A percentile compares a stretch with the other conserved stretches of the same genome.
phyloP scores from a whole-genome alignment of 345 rosid species.

The Boechera divaricarpa region DNA sequence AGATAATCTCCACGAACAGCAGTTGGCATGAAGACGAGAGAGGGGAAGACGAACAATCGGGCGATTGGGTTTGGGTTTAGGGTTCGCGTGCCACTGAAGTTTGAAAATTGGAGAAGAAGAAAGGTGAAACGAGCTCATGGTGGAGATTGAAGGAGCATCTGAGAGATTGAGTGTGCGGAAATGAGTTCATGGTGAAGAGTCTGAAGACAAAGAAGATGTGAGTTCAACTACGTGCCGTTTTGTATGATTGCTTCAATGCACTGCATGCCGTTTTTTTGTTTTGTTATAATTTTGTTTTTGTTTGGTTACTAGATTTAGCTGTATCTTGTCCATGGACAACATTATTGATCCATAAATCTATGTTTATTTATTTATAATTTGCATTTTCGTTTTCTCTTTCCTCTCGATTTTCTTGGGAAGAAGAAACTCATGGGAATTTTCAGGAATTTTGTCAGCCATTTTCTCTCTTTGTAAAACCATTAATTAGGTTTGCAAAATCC shows the following conservation, averaged over 20 bases:
- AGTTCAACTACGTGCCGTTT: slow-evolving; percentile 40
- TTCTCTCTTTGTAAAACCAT: slow-evolving; percentile 47
- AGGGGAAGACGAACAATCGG: not conserved
- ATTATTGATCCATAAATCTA: slow-evolving; percentile 7
- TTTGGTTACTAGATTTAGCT: slow-evolving; percentile 14
- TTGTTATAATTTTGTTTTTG: not conserved
- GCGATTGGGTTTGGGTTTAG: slow-evolving; percentile 16
- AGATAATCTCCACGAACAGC: slow-evolving; percentile 36
- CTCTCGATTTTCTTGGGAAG: slow-evolving; percentile 45
- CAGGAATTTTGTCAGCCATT: slow-evolving; percentile 57
- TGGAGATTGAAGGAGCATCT: slow-evolving; percentile 22
- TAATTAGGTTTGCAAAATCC: slow-evolving; percentile 44
- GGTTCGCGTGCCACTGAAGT: slow-evolving; percentile 45
- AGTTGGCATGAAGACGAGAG: slow-evolving; percentile 25
- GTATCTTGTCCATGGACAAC: slow-evolving; percentile 19
- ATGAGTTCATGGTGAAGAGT: not conserved
- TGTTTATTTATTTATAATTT: not conserved
- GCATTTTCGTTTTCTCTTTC: slow-evolving; percentile 15
- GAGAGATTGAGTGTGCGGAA: slow-evolving; percentile 16
- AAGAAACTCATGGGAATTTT: slow-evolving; percentile 41
- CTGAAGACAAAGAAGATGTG: not conserved
- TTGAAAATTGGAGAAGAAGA: slow-evolving; percentile 47
- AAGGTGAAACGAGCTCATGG: slow-evolving; percentile 36
- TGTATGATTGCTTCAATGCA: not conserved
- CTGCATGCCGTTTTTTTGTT: slow-evolving; percentile 31